These are phyloP conservation scores for Trypanosoma congolense DNA, from an alignment of 208 protist genomes.

Conservation along the genomic window DNA sequence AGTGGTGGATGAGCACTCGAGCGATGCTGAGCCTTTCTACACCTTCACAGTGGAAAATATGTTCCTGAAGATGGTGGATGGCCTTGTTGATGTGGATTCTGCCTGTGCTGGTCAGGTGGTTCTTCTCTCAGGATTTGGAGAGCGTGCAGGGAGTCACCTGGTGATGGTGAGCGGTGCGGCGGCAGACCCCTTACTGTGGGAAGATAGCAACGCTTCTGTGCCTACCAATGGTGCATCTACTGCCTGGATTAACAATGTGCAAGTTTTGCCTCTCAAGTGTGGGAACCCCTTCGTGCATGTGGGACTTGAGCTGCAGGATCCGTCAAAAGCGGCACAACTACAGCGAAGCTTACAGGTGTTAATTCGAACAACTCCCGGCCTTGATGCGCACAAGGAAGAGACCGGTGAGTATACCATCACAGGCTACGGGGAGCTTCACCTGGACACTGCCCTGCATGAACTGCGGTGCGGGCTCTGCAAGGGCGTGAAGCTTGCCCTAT, in stretches of 20 bases:
- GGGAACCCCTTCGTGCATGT: constrained; percentile 87
- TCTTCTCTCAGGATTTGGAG: constrained; percentile 47
- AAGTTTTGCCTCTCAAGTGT: constrained; percentile 30
- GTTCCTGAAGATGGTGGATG: constrained; percentile 44
- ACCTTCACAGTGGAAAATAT: constrained; percentile 34
- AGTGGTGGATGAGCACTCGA: constrained; percentile 64
- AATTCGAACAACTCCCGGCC: constrained; percentile 87
- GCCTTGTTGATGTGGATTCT: constrained; percentile 39
- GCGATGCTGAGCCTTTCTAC: constrained; percentile 62
- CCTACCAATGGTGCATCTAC: constrained; percentile 15
- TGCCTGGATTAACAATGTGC: constrained; percentile 46
- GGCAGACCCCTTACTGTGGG: constrained; percentile 28
- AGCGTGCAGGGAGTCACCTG: constrained; percentile 45
- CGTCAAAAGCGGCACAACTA: constrained; percentile 92
- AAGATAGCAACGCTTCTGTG: constrained; percentile 18
- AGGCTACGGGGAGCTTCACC: constrained; percentile 98
- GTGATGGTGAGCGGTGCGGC: constrained; percentile 47
- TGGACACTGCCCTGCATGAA: constrained; percentile 98
- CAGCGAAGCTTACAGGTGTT: constrained; percentile 91
- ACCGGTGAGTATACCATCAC: constrained; percentile 97
- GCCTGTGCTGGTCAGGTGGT: constrained; percentile 67
- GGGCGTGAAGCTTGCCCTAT: constrained; percentile 49
- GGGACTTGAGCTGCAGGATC: constrained; percentile 96
- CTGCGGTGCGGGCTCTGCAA: constrained; percentile 82
- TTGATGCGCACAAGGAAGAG: constrained; percentile 94